Base-by-base conservation (phyloP, 2,329 filamentous ascomycete genomes). In the Fusarium sp. region DNA sequence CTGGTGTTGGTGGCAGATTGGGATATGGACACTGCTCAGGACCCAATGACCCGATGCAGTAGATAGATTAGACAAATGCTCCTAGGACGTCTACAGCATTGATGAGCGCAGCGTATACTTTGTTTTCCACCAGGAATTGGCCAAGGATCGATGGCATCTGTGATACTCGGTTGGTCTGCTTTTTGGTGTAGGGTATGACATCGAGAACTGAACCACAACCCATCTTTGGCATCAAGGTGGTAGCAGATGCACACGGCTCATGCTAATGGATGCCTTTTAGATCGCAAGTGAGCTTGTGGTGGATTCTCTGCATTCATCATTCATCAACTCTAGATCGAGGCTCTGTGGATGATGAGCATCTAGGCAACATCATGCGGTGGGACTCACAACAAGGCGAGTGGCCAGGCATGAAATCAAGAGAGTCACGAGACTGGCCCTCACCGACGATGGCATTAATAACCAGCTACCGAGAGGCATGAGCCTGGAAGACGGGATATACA, bases 71-170 rank as follows among this genome's bases (percentile, higher is more conserved):
- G 8, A n/a, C 23, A 11, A n/a, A n/a, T 10, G 27, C 27, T 10
- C 27, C 3, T 1, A 3, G 2, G 27, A 29, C 27, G 27, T 29
- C 27, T 29, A 29, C 27, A 1, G 42, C 23, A 6, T 46, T 2
- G 5, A 27, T 4, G 4, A 5, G 2, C 14, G 13, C 4, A 4
- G 20, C 5, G 2, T 27, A 1, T 4, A 11, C 14, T 4, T 16
- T 2, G 8, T 4, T 11, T 3, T n/a, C n/a, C 1, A 5, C 2
- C 4, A 2, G 8, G 2, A 16, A 2, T 27, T 16, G 4, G 42
- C 6, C 5, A 9, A 27, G 8, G 4, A 27, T 49, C 3, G 23
- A 49, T 27, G 14, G 20, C 5, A n/a, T 27, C 9, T 4, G 14
- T 25, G 42, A 25, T 27, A 4, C 7, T 25, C 8, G 7, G 13